Percentiles rank a stretch among this genome's conserved stretches.
Evolutionary conservation across 2,329 filamentous ascomycete genomes (phyloP).

Genomic region (Microdochium trichocladiopsis): DNA sequence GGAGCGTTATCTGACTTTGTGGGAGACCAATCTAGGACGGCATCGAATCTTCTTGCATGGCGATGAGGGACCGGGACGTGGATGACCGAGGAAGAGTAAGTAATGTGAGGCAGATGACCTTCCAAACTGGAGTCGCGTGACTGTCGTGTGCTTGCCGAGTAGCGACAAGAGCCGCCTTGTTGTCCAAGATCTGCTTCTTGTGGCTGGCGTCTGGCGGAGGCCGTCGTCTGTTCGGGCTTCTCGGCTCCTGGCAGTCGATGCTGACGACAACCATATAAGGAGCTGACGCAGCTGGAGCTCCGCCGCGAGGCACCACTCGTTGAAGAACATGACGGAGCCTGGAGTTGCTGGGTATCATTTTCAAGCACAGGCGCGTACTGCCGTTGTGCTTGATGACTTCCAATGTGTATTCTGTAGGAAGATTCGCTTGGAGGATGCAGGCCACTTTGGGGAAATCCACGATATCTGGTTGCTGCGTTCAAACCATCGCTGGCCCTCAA

Average conservation of each 20-base stretch:
- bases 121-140: not conserved
- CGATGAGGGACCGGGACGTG: not conserved
- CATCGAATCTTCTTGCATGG: not conserved
- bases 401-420: not conserved
- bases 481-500: not conserved
- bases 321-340: not conserved
- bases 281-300: not conserved
- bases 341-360: not conserved
- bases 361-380: not conserved
- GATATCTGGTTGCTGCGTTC: not conserved
- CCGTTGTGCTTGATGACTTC: not conserved
- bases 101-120: not conserved
- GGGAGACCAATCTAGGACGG: not conserved
- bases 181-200: not conserved
- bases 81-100: not conserved
- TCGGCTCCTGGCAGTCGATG: too few relatives aligned
- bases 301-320: not conserved
- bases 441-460: not conserved
- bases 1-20: not conserved
- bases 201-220: not conserved
- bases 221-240: too few relatives aligned
- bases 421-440: not conserved
- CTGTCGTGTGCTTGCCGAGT: not conserved
- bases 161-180: not conserved
- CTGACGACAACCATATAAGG: not conserved